Percentiles rank a stretch among this genome's conserved stretches.
Evolutionary conservation across 1,284 basidiomycete genomes (phyloP).

Genomic region (Neolentinus lepideus): DNA sequence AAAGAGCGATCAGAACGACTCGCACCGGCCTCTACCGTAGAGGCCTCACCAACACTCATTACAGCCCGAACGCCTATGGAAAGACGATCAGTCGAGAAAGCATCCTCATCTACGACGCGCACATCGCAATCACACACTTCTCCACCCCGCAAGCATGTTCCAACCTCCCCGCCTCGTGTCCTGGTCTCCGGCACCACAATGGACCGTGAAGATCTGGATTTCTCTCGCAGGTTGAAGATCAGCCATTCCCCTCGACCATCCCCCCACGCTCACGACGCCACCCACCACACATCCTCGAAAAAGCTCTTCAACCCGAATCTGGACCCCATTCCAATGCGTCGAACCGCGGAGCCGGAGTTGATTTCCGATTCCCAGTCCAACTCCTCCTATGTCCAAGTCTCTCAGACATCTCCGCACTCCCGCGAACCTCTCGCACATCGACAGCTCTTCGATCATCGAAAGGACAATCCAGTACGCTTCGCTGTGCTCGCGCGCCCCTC

Average conservation of each 20-base stretch:
- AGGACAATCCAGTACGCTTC: constrained; percentile 82
- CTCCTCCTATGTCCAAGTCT: constrained; percentile 25
- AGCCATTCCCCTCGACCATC: constrained; percentile 33
- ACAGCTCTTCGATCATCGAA: constrained; percentile 77
- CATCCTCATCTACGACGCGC: constrained; percentile 9
- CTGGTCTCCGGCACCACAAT: constrained; percentile 36
- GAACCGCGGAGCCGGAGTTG: constrained; percentile 53
- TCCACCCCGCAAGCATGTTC: constrained; percentile 21
- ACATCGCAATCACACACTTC: constrained; percentile 17
- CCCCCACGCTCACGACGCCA: constrained; percentile 18
- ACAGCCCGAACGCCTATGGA: constrained; percentile 4
- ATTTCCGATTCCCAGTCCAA: constrained; percentile 50
- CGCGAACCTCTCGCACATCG: constrained; percentile 31
- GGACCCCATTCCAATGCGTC: constrained; percentile 56
- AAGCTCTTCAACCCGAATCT: constrained; percentile 69
- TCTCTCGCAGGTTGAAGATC: constrained; percentile 61
- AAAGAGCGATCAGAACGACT: constrained; percentile 40
- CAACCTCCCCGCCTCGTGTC: constrained; percentile 21
- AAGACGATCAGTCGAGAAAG: constrained; percentile 3
- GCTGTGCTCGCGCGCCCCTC: constrained; percentile 49
- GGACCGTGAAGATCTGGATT: constrained; percentile 51
- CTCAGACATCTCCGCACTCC: constrained; percentile 22
- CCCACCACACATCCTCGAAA: constrained; percentile 29
- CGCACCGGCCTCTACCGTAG: constrained; percentile 18
- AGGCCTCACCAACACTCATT: background rate